Evolutionary conservation across 75 land plant species (phyloP), one percentile per base, ranked within the genome.

Genomic region (Isoetes taiwanensis): DNA sequence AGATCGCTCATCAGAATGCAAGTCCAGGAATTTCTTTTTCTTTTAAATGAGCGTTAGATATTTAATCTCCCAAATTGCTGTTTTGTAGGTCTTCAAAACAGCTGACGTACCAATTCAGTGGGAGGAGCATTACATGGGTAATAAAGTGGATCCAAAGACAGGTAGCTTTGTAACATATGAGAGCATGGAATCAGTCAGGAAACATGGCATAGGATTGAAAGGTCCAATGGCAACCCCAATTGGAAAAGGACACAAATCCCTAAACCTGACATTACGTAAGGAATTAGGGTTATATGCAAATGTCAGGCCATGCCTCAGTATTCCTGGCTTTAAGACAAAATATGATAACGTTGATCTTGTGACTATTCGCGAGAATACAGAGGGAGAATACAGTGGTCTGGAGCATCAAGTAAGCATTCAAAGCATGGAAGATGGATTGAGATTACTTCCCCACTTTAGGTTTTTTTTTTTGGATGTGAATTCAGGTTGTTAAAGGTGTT

Each of bases 221-320:
- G 98, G 98, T 0, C 98, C 98, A 0, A 93, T 93, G 98, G 84
- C 98, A 8, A 93, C 98, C 20, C 98, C 98, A 32, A 87, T 93
- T 64, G 98, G 98, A 4, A 93, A 93, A 68, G 98, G 98, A 6
- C 84, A 81, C 74, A 85, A 87, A 43, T 93, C 98, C 3, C 73
- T 93, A 62, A 93, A 93, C 43, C 78, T 90, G 54, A 93, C 98
- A 0, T 54, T 93, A 43, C 80, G 96, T 56, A 93, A 84, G 60
- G 96, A 87, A 41, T 85, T 93, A 52, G 87, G 87, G 34, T 46
- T 93, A 11, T 93, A 77, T 75, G 98, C 98, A 46, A 93, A 93
- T 66, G 98, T 93, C 28, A 78, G 98, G 43, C 98, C 98, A 30
- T 93, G 98, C 56, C 78, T 81, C 56, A 93, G 98, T 62, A 79